Conservation (phyloP, 2,329 filamentous ascomycete genomes). For the Bipolaris sorokiniana region DNA sequence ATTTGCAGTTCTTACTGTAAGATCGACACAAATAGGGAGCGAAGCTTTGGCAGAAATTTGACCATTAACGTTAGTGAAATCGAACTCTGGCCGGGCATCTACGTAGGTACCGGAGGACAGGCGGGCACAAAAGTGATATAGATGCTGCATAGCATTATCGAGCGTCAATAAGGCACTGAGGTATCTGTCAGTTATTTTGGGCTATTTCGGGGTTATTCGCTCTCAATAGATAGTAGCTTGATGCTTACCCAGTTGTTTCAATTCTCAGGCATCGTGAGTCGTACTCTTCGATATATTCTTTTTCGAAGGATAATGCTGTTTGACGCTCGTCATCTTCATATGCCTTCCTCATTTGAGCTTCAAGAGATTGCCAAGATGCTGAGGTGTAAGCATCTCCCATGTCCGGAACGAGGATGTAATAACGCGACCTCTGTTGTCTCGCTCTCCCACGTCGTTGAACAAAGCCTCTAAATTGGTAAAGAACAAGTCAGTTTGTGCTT, state of each 20-base stretch:
- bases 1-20: slow-evolving; percentile 60
- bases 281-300: slow-evolving; percentile 58
- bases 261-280: slow-evolving; percentile 37
- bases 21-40: slow-evolving; percentile 74
- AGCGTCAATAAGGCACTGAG: slow-evolving; percentile 71
- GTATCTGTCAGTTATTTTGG: neutral
- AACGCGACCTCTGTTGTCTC: slow-evolving; percentile 62
- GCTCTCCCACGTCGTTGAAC: slow-evolving; percentile 70
- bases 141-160: slow-evolving; percentile 74
- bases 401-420: slow-evolving; percentile 58
- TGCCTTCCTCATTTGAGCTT: slow-evolving; percentile 72
- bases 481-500: neutral
- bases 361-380: slow-evolving; percentile 68
- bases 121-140: slow-evolving; percentile 79
- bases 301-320: slow-evolving; percentile 52
- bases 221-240: neutral
- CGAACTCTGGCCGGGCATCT: slow-evolving; percentile 72
- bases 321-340: slow-evolving; percentile 70
- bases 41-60: slow-evolving; percentile 65
- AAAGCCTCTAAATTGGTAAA: slow-evolving; percentile 54
- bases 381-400: slow-evolving; percentile 38
- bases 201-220: neutral
- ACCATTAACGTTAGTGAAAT: slow-evolving; percentile 52
- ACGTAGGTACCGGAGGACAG: slow-evolving; percentile 65
- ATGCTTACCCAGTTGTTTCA: slow-evolving; percentile 36